Base-by-base conservation (phyloP, 805 yeast genomes). In the Lachancea nothofagi region DNA sequence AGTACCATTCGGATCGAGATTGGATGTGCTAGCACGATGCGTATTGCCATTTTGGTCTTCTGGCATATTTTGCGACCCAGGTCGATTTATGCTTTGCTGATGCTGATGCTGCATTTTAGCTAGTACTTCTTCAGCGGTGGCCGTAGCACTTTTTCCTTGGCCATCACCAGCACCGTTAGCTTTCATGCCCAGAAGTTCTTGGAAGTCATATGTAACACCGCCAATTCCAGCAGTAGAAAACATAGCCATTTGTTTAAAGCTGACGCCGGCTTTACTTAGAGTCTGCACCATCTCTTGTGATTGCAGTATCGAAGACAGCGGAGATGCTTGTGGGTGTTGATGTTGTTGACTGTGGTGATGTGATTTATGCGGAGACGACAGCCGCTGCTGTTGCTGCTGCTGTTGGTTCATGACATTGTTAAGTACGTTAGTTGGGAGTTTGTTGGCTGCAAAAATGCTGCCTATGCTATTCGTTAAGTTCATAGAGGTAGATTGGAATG, bases 161-260 rank as follows among this genome's bases (percentile, higher is more conserved):
- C 44, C 48, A 44, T 36, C 47, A 22, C 45, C 48, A 35, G 31
- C 50, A 34, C 45, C 38, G 15, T 35, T 41, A 18, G 44, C 44
- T 14, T 53, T 48, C 22, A 44, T 37, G 14, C 52, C 51, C 22
- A 55, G 32, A 8, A 58, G 30, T 22, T 57, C 62, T 40, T 56
- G 59, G 18, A 56, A 46, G 33, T 57, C 61, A 34, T 57, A 58
- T 3, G 55, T 53, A 5, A 58, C 51, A 41, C 63, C 63, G 36
- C 61, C 61, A 17, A 57, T 50, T 12, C 61, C 61, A 6, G 59
- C 61, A 1, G 54, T 51, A 24, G 55, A 53, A 24, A 55, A 53
- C 38, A 42, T 49, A 4, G 56, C 57, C 50, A 52, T 50, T 31
- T 50, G 50, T 29, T 46, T 50, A 14, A 47, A 29, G 29, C 53